Evolutionary conservation across 2,329 filamentous ascomycete genomes (phyloP).

Genomic region (Trichoderma sp.): DNA sequence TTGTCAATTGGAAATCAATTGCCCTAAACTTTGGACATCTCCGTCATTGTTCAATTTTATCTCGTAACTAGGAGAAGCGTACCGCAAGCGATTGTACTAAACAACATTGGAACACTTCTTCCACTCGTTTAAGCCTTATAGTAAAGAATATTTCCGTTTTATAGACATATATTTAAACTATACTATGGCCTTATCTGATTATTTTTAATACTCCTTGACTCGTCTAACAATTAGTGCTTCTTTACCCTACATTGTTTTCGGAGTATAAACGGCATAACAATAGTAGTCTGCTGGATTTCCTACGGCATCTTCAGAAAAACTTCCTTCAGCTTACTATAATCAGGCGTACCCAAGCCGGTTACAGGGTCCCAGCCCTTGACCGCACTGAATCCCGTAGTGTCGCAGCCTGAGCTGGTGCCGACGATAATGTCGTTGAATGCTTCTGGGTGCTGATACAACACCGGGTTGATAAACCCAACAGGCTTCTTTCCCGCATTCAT

Average conservation of each 20-base stretch:
- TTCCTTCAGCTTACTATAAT: slow-evolving; percentile 5
- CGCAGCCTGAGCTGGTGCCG: slow-evolving; percentile 30
- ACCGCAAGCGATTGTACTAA: not conserved
- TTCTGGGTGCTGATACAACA: not conserved
- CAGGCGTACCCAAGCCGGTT: slow-evolving; percentile 12
- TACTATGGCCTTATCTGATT: too few species aligned
- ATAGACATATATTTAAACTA: too few species aligned
- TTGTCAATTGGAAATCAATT: not conserved
- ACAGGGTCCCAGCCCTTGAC: slow-evolving; percentile 15
- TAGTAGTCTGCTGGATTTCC: not conserved
- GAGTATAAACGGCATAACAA: not conserved
- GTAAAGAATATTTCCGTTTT: too few species aligned
- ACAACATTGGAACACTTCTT: too few species aligned
- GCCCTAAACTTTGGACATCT: not conserved
- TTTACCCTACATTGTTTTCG: not conserved
- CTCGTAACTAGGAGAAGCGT: too few species aligned
- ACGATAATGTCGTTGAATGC: slow-evolving; percentile 4
- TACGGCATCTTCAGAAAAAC: not conserved
- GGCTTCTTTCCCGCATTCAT: slow-evolving; percentile 25
- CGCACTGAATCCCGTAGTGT: slow-evolving; percentile 30
- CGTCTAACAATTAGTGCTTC: not conserved
- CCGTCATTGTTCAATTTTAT: too few species aligned
- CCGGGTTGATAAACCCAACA: not conserved
- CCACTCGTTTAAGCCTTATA: too few species aligned
- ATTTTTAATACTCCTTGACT: not conserved